phyloP scores from a whole-genome alignment of 1,139 yeast species.

The Wickerhamomyces sp. region DNA sequence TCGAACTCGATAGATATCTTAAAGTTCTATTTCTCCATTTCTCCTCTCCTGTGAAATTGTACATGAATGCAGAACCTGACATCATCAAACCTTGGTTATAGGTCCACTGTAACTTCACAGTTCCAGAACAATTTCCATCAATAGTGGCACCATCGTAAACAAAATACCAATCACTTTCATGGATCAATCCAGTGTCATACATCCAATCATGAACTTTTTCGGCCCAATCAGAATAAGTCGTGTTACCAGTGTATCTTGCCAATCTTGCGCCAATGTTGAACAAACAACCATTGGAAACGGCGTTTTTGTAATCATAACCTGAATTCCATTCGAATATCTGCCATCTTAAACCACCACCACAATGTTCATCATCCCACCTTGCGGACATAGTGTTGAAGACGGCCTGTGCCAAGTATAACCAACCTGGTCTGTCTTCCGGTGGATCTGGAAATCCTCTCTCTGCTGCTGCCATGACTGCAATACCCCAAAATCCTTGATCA shows the following conservation, averaged over 20 bases:
- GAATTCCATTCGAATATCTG: constrained; percentile 93
- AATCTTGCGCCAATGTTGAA: constrained; percentile 86
- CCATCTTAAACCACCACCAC: constrained; percentile 94
- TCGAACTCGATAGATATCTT: constrained; percentile 47
- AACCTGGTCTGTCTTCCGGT: constrained; percentile 47
- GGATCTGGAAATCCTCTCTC: constrained; percentile 87
- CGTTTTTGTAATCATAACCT: constrained; percentile 88
- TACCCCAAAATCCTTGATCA: constrained; percentile 97
- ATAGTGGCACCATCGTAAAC: constrained; percentile 78
- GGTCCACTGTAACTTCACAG: constrained; percentile 70
- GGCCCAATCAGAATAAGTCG: constrained; percentile 73
- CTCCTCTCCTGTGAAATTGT: constrained; percentile 64
- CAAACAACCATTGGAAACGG: constrained; percentile 86
- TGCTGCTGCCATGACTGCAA: constrained; percentile 86
- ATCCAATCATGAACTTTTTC: constrained; percentile 83
- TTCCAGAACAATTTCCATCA: constrained; percentile 54
- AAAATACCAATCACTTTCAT: constrained; percentile 39
- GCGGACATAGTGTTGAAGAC: constrained; percentile 85
- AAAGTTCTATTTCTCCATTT: constrained; percentile 63
- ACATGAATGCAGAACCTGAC: constrained; percentile 79
- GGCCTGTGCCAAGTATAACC: constrained; percentile 76
- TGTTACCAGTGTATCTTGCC: constrained; percentile 75
- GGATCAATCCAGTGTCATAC: constrained; percentile 51
- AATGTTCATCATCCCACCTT: constrained; percentile 73
- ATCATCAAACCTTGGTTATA: constrained; percentile 81